A percentile compares a stretch with the other conserved stretches of the same genome.
These are phyloP conservation scores for Ceratocystis harringtonii DNA, from an alignment of 2,329 filamentous ascomycete genomes.

Conservation along the genomic window DNA sequence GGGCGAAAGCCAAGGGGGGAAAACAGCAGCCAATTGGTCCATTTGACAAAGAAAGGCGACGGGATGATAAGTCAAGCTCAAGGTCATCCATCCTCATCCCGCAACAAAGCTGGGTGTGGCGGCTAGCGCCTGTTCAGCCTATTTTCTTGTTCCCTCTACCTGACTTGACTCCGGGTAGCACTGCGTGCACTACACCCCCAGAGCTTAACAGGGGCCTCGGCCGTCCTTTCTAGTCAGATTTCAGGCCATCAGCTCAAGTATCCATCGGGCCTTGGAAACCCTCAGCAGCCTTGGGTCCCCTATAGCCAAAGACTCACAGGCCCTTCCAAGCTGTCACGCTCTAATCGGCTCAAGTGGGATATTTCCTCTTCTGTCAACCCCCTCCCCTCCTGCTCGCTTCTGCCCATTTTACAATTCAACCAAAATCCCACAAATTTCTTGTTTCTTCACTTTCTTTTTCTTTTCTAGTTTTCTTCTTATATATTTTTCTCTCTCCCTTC, in stretches of 20 bases:
- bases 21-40: not conserved
- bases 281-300: not conserved
- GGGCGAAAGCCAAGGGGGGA: not conserved
- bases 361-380: not conserved
- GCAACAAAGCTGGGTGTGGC: not conserved
- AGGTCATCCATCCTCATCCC: not conserved
- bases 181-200: not conserved
- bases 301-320: not conserved
- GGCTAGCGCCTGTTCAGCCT: not conserved
- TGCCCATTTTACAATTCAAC: not conserved
- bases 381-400: not conserved
- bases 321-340: not conserved
- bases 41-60: not conserved
- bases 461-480: slow-evolving; percentile 2
- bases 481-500: not conserved
- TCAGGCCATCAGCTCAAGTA: not conserved
- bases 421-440: not conserved
- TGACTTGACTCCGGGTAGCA: not conserved
- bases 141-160: not conserved
- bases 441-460: slow-evolving; percentile 1
- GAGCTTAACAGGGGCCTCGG: not conserved
- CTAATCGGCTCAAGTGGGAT: not conserved
- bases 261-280: not conserved
- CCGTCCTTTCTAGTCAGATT: not conserved
- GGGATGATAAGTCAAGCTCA: not conserved